Base-by-base conservation (phyloP, 208 protist genomes). In the Leptomonas pyrrhocoris region DNA sequence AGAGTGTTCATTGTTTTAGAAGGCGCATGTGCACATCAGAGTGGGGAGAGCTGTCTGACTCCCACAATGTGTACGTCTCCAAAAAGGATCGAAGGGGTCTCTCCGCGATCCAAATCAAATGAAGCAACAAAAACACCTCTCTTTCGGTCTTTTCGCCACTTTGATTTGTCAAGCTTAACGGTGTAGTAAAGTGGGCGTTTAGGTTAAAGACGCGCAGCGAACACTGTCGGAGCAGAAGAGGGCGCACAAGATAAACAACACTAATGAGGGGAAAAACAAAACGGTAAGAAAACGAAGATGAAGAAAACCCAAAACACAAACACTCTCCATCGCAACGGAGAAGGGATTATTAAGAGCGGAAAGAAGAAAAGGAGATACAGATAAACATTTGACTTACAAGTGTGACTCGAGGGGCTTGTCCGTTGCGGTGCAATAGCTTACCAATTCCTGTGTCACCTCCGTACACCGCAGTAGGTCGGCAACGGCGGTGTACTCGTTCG, bases 401-500 rank as follows among this genome's bases (percentile, higher is more conserved):
- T 75, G 54, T 4, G 53, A 54, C 28, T 54, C 31, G 0, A 63
- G 28, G 9, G 55, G 62, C 55, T 48, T 13, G 12, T 28, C 36
- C 30, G 63, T 70, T 48, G 61, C 38, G 16, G 34, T 48, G 18
- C 60, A 61, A 23, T 11, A 58, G 11, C 34, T 43, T 16, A 53
- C 30, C 9, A 65, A 18, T 28, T 51, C 43, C 25, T 76, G 49
- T 21, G 45, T 58, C n/a, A 69, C 62, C 18, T 58, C 19, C 27
- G 65, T 27, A 11, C 54, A 59, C n/a, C 13, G 25, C 48, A 54
- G 27, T 55, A 70, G 25, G 49, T 65, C 45, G 7, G 71, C 63
- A 15, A 79, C 36, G 9, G 66, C 49, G 9, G 80, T 76, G 69
- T 79, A 84, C 61, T 88, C 79, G 70, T 86, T 85, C 1, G 85